These are phyloP conservation scores for Leccinum pachyderme DNA, from an alignment of 1,284 basidiomycete species.

Conservation along the genomic window DNA sequence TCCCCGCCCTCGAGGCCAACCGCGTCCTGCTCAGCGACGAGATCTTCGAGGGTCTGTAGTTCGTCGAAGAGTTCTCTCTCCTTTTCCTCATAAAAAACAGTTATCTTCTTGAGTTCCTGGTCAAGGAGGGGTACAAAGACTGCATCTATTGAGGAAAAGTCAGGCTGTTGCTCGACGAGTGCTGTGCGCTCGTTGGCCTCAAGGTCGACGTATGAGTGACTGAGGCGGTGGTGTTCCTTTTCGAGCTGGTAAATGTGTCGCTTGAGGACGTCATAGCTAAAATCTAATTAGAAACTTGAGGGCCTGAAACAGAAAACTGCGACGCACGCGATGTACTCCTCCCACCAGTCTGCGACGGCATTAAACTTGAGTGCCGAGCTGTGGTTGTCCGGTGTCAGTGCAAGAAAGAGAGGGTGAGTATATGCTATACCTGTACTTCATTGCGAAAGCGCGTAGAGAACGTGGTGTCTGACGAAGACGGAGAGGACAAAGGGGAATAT, in stretches of 20 bases:
- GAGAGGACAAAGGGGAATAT: constrained; percentile 18
- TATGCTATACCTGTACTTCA: constrained; percentile 56
- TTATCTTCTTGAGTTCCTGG: not conserved
- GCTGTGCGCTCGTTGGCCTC: not conserved
- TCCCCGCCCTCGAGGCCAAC: not conserved
- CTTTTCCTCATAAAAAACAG: not conserved
- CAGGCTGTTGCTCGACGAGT: not conserved
- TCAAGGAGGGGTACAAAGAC: not conserved
- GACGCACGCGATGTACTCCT: constrained; percentile 73
- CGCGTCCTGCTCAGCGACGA: not conserved
- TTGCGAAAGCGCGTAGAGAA: constrained; percentile 38
- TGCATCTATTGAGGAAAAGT: not conserved
- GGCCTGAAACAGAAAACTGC: not conserved
- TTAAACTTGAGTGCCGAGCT: constrained; percentile 89
- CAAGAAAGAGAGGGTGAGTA: not conserved
- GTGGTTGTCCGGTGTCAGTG: not conserved
- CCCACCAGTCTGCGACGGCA: constrained; percentile 92
- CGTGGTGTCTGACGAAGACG: constrained; percentile 3
- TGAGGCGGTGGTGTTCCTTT: constrained; percentile 30
- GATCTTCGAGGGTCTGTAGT: constrained; percentile 39
- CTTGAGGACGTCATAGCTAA: not conserved
- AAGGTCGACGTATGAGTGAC: constrained; percentile 41
- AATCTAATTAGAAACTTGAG: not conserved
- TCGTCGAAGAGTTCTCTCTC: not conserved
- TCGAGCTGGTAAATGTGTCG: constrained; percentile 53